Evolutionary conservation across 2,329 filamentous ascomycete species (phyloP).

Genomic region (Xylariales sp.): DNA sequence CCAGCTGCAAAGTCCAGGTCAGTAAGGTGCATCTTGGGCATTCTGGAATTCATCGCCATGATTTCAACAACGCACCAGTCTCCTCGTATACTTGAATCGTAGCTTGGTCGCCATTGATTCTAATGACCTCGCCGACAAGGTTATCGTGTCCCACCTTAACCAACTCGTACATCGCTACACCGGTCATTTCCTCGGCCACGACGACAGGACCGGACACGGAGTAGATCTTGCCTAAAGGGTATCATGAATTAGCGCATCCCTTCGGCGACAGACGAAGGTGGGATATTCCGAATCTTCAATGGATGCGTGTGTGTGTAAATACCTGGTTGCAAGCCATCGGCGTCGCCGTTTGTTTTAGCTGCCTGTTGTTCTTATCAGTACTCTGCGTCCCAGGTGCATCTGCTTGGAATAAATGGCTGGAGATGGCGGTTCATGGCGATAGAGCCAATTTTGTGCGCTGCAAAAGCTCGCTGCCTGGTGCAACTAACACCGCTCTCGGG

Average conservation of each 20-base stretch:
- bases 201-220: constrained; percentile 78
- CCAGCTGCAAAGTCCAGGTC: constrained; percentile 58
- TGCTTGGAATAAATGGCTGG: background rate
- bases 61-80: constrained; percentile 62
- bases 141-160: constrained; percentile 89
- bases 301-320: too few species aligned
- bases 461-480: too few species aligned
- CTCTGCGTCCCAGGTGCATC: background rate
- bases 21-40: constrained; percentile 11
- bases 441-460: too few species aligned
- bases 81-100: constrained; percentile 99
- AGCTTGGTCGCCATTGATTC: constrained; percentile 91
- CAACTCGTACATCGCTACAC: constrained; percentile 99
- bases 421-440: background rate
- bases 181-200: constrained; percentile 96
- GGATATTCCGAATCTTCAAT: too few species aligned
- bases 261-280: too few species aligned
- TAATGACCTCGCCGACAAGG: constrained; percentile 95
- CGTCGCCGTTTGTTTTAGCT: constrained; percentile 22
- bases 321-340: constrained; percentile 24
- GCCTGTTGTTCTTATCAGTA: constrained; percentile 1
- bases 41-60: background rate
- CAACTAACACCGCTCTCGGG: too few species aligned
- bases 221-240: constrained; percentile 62
- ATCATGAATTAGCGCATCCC: constrained; percentile 9